These are phyloP conservation scores for Ogataea nitratoaversa DNA, from an alignment of 805 yeast species.

Conservation along the genomic window DNA sequence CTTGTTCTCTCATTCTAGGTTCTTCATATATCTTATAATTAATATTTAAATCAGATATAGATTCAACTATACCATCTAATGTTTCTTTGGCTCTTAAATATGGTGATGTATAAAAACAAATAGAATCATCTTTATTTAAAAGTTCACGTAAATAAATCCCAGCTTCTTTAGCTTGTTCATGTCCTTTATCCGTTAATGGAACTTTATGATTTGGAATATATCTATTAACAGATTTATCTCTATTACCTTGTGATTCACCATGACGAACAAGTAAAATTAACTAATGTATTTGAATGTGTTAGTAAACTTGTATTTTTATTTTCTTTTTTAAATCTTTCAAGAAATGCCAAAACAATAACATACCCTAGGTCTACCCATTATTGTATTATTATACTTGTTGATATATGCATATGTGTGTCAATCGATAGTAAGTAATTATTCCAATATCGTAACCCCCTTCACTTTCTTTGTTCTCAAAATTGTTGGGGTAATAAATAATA, in stretches of 20 bases:
- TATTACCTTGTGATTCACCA: constrained; percentile 90
- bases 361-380: constrained; percentile 42
- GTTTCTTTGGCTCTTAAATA: constrained; percentile 83
- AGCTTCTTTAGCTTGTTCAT: constrained; percentile 55
- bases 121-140: constrained; percentile 43
- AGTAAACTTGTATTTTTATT: not conserved
- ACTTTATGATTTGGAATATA: constrained; percentile 78
- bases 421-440: no score
- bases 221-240: constrained; percentile 76
- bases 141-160: constrained; percentile 42
- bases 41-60: constrained; percentile 38
- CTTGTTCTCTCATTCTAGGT: constrained; percentile 91
- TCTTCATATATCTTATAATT: constrained; percentile 70
- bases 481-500: no score
- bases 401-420: no score
- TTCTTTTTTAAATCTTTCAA: not conserved
- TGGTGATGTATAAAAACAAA: constrained; percentile 83
- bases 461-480: no score
- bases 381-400: no score
- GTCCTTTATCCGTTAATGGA: constrained; percentile 68
- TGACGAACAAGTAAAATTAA: constrained; percentile 79
- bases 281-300: no score
- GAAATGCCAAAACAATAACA: no score
- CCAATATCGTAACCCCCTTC: no score
- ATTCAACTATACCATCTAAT: constrained; percentile 61